Conservation (phyloP, 805 yeast species). For the Candida nanaspora region DNA sequence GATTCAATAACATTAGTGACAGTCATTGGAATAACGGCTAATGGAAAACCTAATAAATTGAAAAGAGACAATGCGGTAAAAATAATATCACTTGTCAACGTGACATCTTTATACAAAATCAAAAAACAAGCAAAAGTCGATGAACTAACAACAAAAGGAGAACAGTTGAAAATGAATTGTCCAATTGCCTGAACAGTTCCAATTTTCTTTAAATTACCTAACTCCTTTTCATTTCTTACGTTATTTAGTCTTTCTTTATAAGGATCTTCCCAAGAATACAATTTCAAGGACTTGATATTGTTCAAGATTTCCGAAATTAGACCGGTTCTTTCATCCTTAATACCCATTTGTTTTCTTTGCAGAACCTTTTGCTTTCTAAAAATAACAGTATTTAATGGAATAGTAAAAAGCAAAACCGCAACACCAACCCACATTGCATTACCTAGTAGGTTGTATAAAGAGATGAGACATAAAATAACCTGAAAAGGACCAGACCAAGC, state of each 20-base stretch:
- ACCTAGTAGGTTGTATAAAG: constrained; percentile 69
- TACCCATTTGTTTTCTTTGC: constrained; percentile 82
- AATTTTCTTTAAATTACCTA: constrained; percentile 66
- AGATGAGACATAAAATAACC: constrained; percentile 63
- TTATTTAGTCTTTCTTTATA: constrained; percentile 63
- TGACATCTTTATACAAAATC: constrained; percentile 42
- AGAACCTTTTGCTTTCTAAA: constrained; percentile 61
- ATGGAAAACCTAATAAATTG: constrained; percentile 84
- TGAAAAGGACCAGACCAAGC: constrained; percentile 95
- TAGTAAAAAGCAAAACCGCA: constrained; percentile 62
- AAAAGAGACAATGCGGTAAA: constrained; percentile 87
- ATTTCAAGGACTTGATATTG: constrained; percentile 85
- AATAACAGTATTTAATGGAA: constrained; percentile 70
- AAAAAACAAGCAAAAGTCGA: constrained; percentile 79
- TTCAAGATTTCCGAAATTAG: constrained; percentile 81
- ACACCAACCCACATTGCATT: constrained; percentile 97
- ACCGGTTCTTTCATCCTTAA: constrained; percentile 89
- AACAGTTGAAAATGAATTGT: constrained; percentile 71
- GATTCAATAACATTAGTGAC: constrained; percentile 84
- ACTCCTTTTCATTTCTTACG: constrained; percentile 85
- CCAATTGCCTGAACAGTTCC: constrained; percentile 67
- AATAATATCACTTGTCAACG: constrained; percentile 84
- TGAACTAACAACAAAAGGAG: constrained; percentile 87
- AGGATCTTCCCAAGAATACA: constrained; percentile 94
- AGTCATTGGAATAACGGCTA: constrained; percentile 88